These are phyloP conservation scores for Balakata baccata DNA, from an alignment of 345 rosid genomes.

Conservation along the genomic window DNA sequence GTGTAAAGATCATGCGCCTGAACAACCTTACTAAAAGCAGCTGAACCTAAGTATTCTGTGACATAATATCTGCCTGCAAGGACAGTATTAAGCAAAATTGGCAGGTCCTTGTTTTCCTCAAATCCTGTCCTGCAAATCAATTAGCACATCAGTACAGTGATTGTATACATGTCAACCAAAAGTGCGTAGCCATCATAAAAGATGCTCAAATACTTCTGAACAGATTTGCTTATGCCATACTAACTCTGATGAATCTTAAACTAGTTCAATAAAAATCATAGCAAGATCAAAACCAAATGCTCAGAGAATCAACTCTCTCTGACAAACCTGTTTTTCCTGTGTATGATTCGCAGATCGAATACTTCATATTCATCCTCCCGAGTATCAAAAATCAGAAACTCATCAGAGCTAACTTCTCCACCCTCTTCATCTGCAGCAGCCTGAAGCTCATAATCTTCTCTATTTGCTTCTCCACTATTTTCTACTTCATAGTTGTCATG, in stretches of 20 bases:
- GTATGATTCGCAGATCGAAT: constrained; percentile 76
- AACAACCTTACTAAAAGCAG: constrained; percentile 93
- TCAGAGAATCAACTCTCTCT: constrained; percentile 3
- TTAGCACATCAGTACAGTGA: constrained; percentile 19
- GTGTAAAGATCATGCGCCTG: constrained; percentile 82
- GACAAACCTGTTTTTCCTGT: constrained; percentile 80
- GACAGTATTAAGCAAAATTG: constrained; percentile 61
- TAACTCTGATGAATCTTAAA: too few species aligned
- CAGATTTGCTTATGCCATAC: too few species aligned
- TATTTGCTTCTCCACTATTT: constrained; percentile 30
- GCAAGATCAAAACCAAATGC: constrained; percentile 1
- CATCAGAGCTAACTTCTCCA: constrained; percentile 34
- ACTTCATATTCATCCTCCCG: constrained; percentile 74
- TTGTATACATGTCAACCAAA: constrained; percentile 18
- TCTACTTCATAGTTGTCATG: constrained; percentile 17
- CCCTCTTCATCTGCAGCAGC: constrained; percentile 36
- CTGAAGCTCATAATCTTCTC: constrained; percentile 31
- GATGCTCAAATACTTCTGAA: too few species aligned
- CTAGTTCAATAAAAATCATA: too few species aligned
- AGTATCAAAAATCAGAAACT: constrained; percentile 36
- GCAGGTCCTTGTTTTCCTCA: constrained; percentile 84
- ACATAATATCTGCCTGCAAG: constrained; percentile 86
- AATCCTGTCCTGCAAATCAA: constrained; percentile 81
- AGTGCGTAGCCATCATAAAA: constrained; percentile 1
- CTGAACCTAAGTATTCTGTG: constrained; percentile 86